phyloP scores from a whole-genome alignment of 2,329 filamentous ascomycete species.

The Elsinoe fawcettii region DNA sequence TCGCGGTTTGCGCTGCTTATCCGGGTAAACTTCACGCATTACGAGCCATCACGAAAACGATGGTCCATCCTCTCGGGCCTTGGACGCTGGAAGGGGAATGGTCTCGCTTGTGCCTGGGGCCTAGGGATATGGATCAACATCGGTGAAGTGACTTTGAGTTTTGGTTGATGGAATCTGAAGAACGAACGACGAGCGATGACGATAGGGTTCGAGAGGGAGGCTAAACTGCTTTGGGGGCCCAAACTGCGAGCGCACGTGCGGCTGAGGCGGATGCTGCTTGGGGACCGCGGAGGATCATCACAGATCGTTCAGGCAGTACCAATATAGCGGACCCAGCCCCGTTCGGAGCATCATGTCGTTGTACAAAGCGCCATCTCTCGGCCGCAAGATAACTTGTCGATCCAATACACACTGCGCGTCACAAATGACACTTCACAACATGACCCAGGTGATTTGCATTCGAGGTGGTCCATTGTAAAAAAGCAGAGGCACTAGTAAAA shows the following conservation, averaged over 20 bases:
- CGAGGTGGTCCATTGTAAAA: conserved; percentile 2
- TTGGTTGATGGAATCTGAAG: neutral
- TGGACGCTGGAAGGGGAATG: neutral
- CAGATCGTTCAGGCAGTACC: neutral
- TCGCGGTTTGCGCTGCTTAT: neutral
- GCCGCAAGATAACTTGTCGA: neutral
- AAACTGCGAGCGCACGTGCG: neutral
- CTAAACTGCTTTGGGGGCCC: neutral
- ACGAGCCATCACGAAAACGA: neutral
- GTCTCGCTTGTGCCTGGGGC: neutral
- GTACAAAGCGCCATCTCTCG: neutral
- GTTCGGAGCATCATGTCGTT: neutral
- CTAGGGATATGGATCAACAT: no score
- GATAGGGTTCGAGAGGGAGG: neutral
- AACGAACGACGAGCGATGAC: conserved; percentile 3
- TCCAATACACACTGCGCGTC: neutral
- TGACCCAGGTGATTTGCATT: conserved; percentile 3
- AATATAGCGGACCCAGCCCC: neutral
- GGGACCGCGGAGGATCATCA: neutral
- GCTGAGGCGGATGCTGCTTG: neutral
- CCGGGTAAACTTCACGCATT: neutral
- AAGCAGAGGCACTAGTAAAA: neutral
- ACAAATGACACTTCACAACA: neutral
- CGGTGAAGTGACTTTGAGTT: no score
- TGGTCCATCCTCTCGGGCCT: neutral